Conservation (phyloP, 805 yeast genomes). For the Phaffomyces opuntiae region DNA sequence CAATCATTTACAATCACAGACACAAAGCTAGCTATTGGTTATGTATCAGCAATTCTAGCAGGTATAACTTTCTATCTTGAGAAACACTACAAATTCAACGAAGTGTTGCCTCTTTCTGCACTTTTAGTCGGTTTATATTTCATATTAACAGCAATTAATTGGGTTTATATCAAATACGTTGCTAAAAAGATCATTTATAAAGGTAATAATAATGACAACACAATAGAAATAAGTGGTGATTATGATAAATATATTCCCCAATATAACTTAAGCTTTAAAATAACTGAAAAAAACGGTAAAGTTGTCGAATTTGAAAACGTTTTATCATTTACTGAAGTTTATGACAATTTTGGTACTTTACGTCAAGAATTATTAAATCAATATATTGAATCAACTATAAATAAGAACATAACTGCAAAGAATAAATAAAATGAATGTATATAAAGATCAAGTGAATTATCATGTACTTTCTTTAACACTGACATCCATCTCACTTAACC, state of each 20-base stretch:
- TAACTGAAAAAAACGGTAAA: slow-evolving; percentile 14
- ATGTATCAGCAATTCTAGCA: slow-evolving; percentile 41
- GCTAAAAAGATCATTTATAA: slow-evolving; percentile 38
- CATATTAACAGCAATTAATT: slow-evolving; percentile 30
- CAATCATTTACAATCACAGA: slow-evolving; percentile 38
- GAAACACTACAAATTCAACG: slow-evolving; percentile 38
- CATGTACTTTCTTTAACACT: slow-evolving; percentile 9
- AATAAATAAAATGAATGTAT: neutral
- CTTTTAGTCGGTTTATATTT: slow-evolving; percentile 34
- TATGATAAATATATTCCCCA: slow-evolving; percentile 38
- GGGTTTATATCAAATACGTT: slow-evolving; percentile 28
- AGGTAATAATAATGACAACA: slow-evolving; percentile 28
- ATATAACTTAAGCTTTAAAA: slow-evolving; percentile 33
- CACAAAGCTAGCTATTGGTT: slow-evolving; percentile 43
- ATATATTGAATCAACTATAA: slow-evolving; percentile 29
- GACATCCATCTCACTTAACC: slow-evolving; percentile 61
- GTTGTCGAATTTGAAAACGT: slow-evolving; percentile 12
- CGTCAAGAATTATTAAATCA: slow-evolving; percentile 33
- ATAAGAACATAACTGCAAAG: neutral
- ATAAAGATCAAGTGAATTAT: neutral
- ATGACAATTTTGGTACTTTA: slow-evolving; percentile 36
- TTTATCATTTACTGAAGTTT: slow-evolving; percentile 28
- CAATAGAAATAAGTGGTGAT: slow-evolving; percentile 23
- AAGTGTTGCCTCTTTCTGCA: slow-evolving; percentile 34
- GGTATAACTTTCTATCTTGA: slow-evolving; percentile 43